A percentile compares a stretch with the other conserved stretches of the same genome.
phyloP scores from a whole-genome alignment of 441 rosid genomes.

The Populus hybrid region DNA sequence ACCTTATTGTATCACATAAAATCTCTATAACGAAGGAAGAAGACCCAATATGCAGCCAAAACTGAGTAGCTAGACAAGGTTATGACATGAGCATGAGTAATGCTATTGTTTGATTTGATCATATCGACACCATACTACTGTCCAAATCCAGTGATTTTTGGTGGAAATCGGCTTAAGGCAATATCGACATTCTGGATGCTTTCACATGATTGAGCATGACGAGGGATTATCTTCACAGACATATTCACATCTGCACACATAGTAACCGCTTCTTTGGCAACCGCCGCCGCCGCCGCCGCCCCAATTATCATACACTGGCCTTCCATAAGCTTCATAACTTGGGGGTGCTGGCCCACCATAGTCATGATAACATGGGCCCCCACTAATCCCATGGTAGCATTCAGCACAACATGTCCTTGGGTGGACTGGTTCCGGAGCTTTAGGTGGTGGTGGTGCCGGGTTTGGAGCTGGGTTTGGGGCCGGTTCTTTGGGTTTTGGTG shows the following conservation, averaged over 20 bases:
- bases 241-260: conserved; percentile 32
- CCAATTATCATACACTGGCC: conserved; percentile 56
- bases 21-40: neutral
- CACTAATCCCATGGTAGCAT: conserved; percentile 20
- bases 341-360: conserved; percentile 38
- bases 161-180: neutral
- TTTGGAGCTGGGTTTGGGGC: neutral
- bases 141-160: too few species aligned
- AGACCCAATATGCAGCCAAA: neutral
- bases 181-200: neutral
- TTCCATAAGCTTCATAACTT: conserved; percentile 27
- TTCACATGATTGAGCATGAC: conserved; percentile 54
- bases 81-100: too few species aligned
- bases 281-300: conserved; percentile 5
- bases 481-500: conserved; percentile 5
- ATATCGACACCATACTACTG: neutral
- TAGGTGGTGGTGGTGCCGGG: neutral
- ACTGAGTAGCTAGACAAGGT: neutral
- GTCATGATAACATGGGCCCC: conserved; percentile 23
- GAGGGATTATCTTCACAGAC: conserved; percentile 52
- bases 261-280: conserved; percentile 15
- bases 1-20: neutral
- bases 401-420: conserved; percentile 34
- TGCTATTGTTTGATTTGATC: neutral
- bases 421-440: conserved; percentile 2